Percentiles rank a stretch among this genome's conserved stretches.
These are phyloP conservation scores for Macrophomina tecta DNA, from an alignment of 2,329 filamentous ascomycete species.

Conservation along the genomic window DNA sequence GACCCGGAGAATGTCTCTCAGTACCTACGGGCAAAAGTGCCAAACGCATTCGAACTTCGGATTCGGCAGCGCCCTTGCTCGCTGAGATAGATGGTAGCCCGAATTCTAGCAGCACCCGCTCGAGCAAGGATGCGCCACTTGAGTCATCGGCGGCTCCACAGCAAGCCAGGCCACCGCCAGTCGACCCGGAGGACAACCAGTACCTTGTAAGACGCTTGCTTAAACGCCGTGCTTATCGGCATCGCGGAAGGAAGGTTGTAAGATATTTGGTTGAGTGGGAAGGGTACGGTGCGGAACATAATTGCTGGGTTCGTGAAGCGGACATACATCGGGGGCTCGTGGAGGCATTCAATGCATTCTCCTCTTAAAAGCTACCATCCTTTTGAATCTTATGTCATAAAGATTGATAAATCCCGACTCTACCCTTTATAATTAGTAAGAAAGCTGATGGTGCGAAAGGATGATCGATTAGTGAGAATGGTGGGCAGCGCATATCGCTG, in stretches of 20 bases:
- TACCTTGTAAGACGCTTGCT: not conserved
- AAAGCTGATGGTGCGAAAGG: too few species aligned
- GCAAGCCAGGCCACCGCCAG: not conserved
- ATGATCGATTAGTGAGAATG: too few species aligned
- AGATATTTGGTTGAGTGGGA: not conserved
- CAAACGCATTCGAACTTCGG: not conserved
- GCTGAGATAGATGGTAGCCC: not conserved
- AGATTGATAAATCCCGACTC: too few species aligned
- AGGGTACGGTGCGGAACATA: not conserved
- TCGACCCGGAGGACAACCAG: not conserved
- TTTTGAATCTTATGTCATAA: too few species aligned
- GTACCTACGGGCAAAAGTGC: not conserved
- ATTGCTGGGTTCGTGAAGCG: not conserved
- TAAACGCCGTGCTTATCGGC: not conserved
- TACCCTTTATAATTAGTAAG: too few species aligned
- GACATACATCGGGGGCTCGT: not conserved
- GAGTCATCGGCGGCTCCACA: not conserved
- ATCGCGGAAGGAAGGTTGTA: not conserved
- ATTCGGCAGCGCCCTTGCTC: not conserved
- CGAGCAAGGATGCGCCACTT: not conserved
- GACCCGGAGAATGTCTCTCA: not conserved
- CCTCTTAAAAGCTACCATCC: not conserved
- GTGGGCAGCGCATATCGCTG: too few species aligned
- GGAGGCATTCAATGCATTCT: not conserved
- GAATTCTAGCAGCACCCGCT: not conserved